These are phyloP conservation scores for Neurospora intermedia DNA, from an alignment of 495 filamentous ascomycete genomes.

Conservation along the genomic window DNA sequence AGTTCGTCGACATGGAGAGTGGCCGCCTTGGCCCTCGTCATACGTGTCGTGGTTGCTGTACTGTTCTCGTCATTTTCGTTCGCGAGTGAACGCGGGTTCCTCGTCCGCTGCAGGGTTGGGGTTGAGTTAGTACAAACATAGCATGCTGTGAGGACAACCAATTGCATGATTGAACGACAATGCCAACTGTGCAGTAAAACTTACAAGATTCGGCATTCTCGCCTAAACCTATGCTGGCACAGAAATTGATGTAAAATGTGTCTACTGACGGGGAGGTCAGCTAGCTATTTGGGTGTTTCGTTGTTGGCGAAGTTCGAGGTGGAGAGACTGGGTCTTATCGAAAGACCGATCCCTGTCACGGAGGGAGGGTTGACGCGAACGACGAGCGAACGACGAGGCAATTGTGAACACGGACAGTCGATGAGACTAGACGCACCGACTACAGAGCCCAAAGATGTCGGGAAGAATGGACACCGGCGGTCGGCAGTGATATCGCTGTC, in stretches of 20 bases:
- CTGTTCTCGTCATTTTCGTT: slow-evolving; percentile 94
- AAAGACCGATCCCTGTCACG: background rate
- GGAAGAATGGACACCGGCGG: background rate
- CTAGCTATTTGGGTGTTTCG: background rate
- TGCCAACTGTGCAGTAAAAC: background rate
- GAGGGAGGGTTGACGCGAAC: background rate
- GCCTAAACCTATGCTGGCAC: slow-evolving; percentile 16
- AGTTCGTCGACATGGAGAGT: slow-evolving; percentile 50
- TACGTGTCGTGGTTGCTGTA: slow-evolving; percentile 50
- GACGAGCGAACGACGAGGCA: background rate
- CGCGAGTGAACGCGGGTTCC: slow-evolving; percentile 47
- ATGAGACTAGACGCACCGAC: background rate
- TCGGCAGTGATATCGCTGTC: background rate
- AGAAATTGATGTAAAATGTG: slow-evolving; percentile 5
- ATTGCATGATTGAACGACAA: background rate
- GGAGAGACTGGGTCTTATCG: background rate
- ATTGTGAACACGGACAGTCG: background rate
- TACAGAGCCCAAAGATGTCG: background rate
- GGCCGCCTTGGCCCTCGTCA: slow-evolving; percentile 88
- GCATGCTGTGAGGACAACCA: background rate
- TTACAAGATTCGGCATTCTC: background rate
- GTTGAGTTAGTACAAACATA: background rate
- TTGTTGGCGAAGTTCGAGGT: background rate
- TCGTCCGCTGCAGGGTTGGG: slow-evolving; percentile 8
- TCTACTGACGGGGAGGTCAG: background rate